phyloP scores from a whole-genome alignment of 257 asterid genomes.

The Nemophila menziesii region DNA sequence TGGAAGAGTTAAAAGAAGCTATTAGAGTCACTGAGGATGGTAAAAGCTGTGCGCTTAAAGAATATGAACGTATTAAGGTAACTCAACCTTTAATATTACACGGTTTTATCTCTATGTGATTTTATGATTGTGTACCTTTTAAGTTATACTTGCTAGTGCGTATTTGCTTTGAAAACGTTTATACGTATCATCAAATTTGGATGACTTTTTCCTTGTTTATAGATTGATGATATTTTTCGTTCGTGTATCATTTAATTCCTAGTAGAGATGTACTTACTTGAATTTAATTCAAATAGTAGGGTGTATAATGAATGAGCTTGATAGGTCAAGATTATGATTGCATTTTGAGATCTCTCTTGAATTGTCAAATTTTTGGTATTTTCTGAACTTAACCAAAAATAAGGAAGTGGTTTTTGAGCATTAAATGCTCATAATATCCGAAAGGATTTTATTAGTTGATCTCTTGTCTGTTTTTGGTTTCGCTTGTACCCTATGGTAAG shows the following conservation, averaged over 20 bases:
- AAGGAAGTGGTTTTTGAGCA: neutral
- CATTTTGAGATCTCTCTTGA: no score
- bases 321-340: no score
- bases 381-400: neutral
- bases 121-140: slow-evolving; percentile 2
- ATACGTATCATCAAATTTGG: neutral
- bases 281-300: no score
- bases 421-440: neutral
- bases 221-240: neutral
- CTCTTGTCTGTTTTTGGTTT: neutral
- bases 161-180: neutral
- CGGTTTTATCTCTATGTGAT: slow-evolving; percentile 12
- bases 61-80: slow-evolving; percentile 93
- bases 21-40: slow-evolving; percentile 84
- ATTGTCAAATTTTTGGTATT: neutral
- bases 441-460: no score
- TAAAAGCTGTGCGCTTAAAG: slow-evolving; percentile 64
- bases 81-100: slow-evolving; percentile 4
- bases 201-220: no score
- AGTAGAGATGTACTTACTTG: neutral
- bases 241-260: neutral
- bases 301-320: no score
- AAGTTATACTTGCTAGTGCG: neutral
- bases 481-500: no score
- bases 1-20: slow-evolving; percentile 64